Evolutionary conservation across 306 rosid species (phyloP).

Genomic region (Lotus japonicus): DNA sequence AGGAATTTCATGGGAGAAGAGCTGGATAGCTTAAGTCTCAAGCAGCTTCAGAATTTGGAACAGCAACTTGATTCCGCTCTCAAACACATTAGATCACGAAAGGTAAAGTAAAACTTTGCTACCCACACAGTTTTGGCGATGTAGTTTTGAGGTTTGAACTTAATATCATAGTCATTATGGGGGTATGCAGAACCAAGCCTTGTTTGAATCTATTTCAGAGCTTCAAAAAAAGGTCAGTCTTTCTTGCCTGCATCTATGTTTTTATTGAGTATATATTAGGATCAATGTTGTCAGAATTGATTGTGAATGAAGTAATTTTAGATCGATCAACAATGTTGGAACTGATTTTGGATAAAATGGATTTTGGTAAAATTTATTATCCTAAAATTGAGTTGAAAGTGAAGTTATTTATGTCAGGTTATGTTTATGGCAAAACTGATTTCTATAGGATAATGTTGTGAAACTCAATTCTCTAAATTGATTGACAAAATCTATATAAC

Average conservation of each 20-base stretch:
- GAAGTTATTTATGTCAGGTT: no score
- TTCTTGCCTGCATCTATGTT: not conserved
- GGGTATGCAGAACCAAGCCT: slow-evolving; percentile 63
- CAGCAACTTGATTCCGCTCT: slow-evolving; percentile 82
- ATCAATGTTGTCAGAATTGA: no score
- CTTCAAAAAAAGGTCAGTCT: slow-evolving; percentile 68
- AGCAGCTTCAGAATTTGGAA: slow-evolving; percentile 80
- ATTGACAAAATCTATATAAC: no score
- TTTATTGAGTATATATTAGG: no score
- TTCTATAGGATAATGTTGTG: no score
- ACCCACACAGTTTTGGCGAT: not conserved
- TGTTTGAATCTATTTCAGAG: slow-evolving; percentile 74
- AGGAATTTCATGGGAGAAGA: slow-evolving; percentile 87
- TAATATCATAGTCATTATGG: not conserved
- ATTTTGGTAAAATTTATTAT: no score
- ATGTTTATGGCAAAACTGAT: no score
- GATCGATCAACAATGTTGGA: no score
- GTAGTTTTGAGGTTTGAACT: not conserved
- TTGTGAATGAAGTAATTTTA: no score
- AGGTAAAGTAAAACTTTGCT: slow-evolving; percentile 38
- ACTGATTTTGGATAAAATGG: no score
- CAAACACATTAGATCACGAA: slow-evolving; percentile 63
- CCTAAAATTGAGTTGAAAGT: no score
- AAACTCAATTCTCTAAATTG: no score
- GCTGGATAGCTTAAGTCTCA: slow-evolving; percentile 47